Evolutionary conservation across 2,329 filamentous ascomycete species (phyloP).

Genomic region (Zymoseptoria brevis): DNA sequence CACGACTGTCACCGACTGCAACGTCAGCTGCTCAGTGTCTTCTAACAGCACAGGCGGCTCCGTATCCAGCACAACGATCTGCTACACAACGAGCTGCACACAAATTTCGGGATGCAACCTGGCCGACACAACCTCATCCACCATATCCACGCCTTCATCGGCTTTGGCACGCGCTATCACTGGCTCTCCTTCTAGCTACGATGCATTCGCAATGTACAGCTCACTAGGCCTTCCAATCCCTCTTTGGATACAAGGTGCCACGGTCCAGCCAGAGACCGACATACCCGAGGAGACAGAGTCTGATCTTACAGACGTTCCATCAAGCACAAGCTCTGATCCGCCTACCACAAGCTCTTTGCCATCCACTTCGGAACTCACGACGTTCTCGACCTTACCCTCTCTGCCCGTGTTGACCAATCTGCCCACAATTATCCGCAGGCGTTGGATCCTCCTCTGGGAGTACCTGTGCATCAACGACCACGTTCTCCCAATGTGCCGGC

Average conservation of each 20-base stretch:
- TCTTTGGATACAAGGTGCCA: constrained; percentile 5
- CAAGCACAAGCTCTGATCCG: not conserved
- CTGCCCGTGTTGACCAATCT: not conserved
- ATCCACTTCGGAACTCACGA: not conserved
- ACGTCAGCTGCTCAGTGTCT: constrained; percentile 7
- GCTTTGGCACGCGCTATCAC: constrained; percentile 1
- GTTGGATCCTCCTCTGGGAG: not conserved
- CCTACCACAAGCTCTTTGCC: not conserved
- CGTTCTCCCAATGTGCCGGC: not conserved
- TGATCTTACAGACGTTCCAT: not conserved
- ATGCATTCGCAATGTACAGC: constrained; percentile 8
- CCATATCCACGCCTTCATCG: constrained; percentile 2
- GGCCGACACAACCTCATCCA: constrained; percentile 1
- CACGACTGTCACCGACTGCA: constrained; percentile 6
- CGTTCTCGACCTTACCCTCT: not conserved
- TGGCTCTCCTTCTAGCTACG: not conserved
- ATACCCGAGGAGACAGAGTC: not conserved
- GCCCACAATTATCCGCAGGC: not conserved
- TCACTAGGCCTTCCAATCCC: constrained; percentile 2
- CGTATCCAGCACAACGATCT: constrained; percentile 5
- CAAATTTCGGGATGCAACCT: constrained; percentile 4
- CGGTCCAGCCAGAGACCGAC: not conserved
- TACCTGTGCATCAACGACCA: not conserved
- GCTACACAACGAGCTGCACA: constrained; percentile 6
- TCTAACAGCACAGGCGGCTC: constrained; percentile 1